A percentile compares a stretch with the other conserved stretches of the same genome.
Evolutionary conservation across 2,329 filamentous ascomycete genomes (phyloP).

Genomic region (Cryphonectria naterciae): DNA sequence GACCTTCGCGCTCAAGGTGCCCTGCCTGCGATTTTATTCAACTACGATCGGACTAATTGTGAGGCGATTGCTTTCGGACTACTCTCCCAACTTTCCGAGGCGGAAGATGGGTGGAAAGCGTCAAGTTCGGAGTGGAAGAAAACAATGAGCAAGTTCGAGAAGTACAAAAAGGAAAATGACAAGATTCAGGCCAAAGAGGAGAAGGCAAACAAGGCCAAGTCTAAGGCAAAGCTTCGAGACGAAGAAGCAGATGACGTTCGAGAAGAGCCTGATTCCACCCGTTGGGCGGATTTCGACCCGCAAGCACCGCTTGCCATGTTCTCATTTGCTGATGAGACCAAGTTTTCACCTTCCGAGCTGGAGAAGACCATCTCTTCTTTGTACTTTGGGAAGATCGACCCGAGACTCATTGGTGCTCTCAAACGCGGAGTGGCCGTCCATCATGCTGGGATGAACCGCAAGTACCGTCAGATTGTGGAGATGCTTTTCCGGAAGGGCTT

Average conservation of each 20-base stretch:
- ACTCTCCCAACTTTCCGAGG: slow-evolving; percentile 54
- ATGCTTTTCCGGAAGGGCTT: slow-evolving; percentile 76
- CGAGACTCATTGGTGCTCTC: slow-evolving; percentile 63
- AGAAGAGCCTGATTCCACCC: slow-evolving; percentile 60
- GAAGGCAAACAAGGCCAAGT: slow-evolving; percentile 18
- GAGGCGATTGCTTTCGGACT: slow-evolving; percentile 61
- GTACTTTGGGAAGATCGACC: slow-evolving; percentile 51
- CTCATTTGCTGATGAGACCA: slow-evolving; percentile 68
- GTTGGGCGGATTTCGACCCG: slow-evolving; percentile 70
- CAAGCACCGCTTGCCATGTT: slow-evolving; percentile 65
- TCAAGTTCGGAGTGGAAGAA: slow-evolving; percentile 62
- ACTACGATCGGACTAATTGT: slow-evolving; percentile 71
- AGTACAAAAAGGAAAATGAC: slow-evolving; percentile 50
- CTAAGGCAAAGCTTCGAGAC: slow-evolving; percentile 43
- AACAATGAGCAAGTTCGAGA: slow-evolving; percentile 49
- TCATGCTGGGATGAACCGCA: slow-evolving; percentile 78
- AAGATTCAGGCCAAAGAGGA: slow-evolving; percentile 24
- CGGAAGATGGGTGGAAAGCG: slow-evolving; percentile 62
- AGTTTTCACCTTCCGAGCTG: slow-evolving; percentile 61
- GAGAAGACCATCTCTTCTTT: slow-evolving; percentile 57
- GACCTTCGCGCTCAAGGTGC: slow-evolving; percentile 54
- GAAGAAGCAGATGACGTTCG: slow-evolving; percentile 45
- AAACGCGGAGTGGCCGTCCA: slow-evolving; percentile 74
- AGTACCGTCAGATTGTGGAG: slow-evolving; percentile 75
- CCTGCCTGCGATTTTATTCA: slow-evolving; percentile 76